Percentiles rank a stretch among this genome's conserved stretches.
These are phyloP conservation scores for Didymella pomorum DNA, from an alignment of 2,329 filamentous ascomycete genomes.

Conservation along the genomic window DNA sequence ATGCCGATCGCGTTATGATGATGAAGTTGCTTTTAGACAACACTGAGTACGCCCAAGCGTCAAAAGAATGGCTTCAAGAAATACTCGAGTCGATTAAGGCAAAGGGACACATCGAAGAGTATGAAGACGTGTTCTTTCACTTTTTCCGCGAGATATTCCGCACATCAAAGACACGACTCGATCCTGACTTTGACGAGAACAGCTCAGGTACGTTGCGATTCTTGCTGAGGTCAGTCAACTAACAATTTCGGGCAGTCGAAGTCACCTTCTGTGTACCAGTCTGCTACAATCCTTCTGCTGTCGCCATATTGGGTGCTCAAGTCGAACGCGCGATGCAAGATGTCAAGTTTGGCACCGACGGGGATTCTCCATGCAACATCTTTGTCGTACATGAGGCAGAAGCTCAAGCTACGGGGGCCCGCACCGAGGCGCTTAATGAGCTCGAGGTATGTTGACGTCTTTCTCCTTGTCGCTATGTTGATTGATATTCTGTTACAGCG, in stretches of 20 bases:
- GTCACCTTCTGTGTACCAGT: conserved; percentile 24
- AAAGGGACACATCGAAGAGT: conserved; percentile 13
- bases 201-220: background rate
- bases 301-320: conserved; percentile 9
- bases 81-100: conserved; percentile 1
- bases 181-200: background rate
- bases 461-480: too few relatives aligned
- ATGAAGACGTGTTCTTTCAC: conserved; percentile 12
- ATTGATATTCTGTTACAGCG: background rate
- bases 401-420: conserved; percentile 23
- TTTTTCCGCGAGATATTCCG: conserved; percentile 13
- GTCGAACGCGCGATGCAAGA: conserved; percentile 21
- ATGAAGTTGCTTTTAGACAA: conserved; percentile 23
- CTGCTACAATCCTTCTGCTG: conserved; percentile 20
- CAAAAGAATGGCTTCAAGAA: background rate
- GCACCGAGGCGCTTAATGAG: conserved; percentile 1
- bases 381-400: conserved; percentile 34
- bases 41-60: conserved; percentile 1
- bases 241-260: conserved; percentile 13
- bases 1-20: background rate
- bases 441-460: background rate
- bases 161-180: conserved; percentile 1
- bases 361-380: conserved; percentile 7
- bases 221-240: background rate
- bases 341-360: conserved; percentile 10